These are phyloP conservation scores for Epichloe elymi DNA, from an alignment of 2,329 filamentous ascomycete species.

Conservation along the genomic window DNA sequence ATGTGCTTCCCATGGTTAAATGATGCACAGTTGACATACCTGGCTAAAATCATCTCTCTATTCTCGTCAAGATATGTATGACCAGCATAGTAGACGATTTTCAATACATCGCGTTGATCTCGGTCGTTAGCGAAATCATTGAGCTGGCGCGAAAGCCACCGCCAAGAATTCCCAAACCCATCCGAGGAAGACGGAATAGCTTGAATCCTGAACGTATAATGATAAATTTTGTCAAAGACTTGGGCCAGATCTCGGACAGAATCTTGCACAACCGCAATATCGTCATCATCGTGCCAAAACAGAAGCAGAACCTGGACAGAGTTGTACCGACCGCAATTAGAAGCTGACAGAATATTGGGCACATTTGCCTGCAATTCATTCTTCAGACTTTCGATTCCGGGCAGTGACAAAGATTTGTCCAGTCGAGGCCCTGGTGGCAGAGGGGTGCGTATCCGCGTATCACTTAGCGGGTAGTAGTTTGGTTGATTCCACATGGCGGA, in stretches of 20 bases:
- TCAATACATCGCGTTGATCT: conserved; percentile 42
- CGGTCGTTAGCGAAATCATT: conserved; percentile 39
- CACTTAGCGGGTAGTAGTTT: conserved; percentile 28
- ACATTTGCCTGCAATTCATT: conserved; percentile 39
- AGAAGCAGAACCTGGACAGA: conserved; percentile 40
- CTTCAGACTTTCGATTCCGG: conserved; percentile 37
- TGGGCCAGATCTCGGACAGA: conserved; percentile 35
- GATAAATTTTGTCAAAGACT: conserved; percentile 39
- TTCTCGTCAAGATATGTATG: conserved; percentile 41
- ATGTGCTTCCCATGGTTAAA: neutral
- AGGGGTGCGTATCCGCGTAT: conserved; percentile 40
- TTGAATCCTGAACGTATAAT: conserved; percentile 34
- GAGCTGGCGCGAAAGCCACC: conserved; percentile 39
- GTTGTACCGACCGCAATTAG: conserved; percentile 39
- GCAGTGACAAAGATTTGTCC: conserved; percentile 35
- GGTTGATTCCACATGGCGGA: conserved; percentile 19
- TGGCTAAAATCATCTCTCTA: conserved; percentile 43
- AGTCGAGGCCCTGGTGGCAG: conserved; percentile 42
- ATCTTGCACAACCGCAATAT: conserved; percentile 24
- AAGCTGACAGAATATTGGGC: conserved; percentile 34
- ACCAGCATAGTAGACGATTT: conserved; percentile 46
- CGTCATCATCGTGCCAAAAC: conserved; percentile 42
- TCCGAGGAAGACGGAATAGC: conserved; percentile 36
- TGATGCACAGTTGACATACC: conserved; percentile 24
- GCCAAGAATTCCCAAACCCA: conserved; percentile 34